Percentiles rank a stretch among this genome's conserved stretches.
phyloP scores from a whole-genome alignment of 1,284 basidiomycete genomes.

The Bondarzewia mesenterica region DNA sequence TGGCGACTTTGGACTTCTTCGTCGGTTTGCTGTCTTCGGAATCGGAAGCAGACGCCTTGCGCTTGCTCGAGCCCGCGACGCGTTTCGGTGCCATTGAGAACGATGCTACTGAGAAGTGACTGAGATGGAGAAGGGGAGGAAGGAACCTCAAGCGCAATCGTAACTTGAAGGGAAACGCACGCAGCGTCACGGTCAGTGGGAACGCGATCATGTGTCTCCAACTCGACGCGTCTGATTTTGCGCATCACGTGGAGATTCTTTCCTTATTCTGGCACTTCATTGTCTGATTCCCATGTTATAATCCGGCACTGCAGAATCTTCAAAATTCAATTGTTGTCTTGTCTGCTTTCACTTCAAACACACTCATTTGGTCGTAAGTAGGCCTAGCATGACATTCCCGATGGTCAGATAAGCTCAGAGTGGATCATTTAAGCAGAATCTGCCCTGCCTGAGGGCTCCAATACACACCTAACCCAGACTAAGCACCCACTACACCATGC shows the following conservation, averaged over 20 bases:
- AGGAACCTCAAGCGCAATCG: not conserved
- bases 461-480: not conserved
- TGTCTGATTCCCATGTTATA: too few species aligned
- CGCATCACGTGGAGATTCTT: too few species aligned
- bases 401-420: not conserved
- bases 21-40: slow-evolving; percentile 15
- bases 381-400: not conserved
- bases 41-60: slow-evolving; percentile 17
- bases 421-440: not conserved
- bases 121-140: not conserved
- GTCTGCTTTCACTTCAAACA: not conserved
- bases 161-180: too few species aligned
- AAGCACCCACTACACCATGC: slow-evolving; percentile 26
- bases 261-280: too few species aligned
- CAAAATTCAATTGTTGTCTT: not conserved
- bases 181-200: not conserved
- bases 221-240: too few species aligned
- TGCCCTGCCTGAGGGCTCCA: not conserved
- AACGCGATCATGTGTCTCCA: slow-evolving; percentile 1
- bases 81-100: slow-evolving; percentile 25
- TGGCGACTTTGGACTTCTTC: slow-evolving; percentile 15
- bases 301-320: too few species aligned
- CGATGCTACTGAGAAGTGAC: not conserved
- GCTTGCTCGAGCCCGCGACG: slow-evolving; percentile 17
- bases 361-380: not conserved